Evolutionary conservation across 768 basidiomycete genomes (phyloP).

Genomic region (Amanita rubescens): DNA sequence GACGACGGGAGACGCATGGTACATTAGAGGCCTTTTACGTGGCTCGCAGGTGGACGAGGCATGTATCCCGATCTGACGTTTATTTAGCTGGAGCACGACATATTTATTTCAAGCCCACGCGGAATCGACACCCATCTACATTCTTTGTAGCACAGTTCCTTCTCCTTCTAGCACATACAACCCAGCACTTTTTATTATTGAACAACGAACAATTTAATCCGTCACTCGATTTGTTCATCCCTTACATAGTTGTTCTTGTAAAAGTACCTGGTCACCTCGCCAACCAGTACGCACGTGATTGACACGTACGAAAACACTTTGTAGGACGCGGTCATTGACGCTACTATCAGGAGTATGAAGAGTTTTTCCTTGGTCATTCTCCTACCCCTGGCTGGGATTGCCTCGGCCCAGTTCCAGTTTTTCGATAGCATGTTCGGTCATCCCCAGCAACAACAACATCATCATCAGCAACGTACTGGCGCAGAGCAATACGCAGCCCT

Average conservation of each 20-base stretch:
- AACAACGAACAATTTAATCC: neutral
- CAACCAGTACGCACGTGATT: conserved; percentile 1
- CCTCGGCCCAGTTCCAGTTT: conserved; percentile 66
- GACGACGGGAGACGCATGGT: neutral
- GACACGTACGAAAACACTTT: neutral
- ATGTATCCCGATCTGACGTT: neutral
- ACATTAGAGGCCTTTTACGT: neutral
- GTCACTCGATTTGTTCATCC: neutral
- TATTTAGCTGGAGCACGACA: conserved; percentile 4
- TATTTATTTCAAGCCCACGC: conserved; percentile 7
- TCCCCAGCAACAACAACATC: conserved; percentile 57
- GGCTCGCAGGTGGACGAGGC: neutral
- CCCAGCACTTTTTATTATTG: neutral
- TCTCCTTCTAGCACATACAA: neutral
- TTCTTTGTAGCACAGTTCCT: neutral
- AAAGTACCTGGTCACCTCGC: neutral
- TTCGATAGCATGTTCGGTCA: conserved; percentile 74
- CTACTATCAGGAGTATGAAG: neutral
- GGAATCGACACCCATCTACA: conserved; percentile 1
- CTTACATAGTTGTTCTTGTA: neutral
- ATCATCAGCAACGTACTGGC: conserved; percentile 47
- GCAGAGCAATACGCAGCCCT: conserved; percentile 61
- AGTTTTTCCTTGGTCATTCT: conserved; percentile 18
- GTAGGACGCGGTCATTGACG: neutral
- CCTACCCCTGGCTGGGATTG: conserved; percentile 29